Base-by-base conservation (phyloP, 192 early-diverging fungal genomes). In the Backusella mclennaniae region DNA sequence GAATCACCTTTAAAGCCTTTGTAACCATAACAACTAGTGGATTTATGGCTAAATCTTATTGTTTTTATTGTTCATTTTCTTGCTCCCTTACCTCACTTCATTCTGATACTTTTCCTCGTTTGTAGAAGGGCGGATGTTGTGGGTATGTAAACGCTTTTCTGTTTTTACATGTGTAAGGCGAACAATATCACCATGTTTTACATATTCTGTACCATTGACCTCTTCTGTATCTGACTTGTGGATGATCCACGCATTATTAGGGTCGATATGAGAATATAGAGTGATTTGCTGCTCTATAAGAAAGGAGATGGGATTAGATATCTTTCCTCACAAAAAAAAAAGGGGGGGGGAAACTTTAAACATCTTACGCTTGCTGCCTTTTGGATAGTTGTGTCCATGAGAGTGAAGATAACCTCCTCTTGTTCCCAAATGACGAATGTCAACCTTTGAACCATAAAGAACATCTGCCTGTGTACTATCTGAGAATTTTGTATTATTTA, bases 331-430 rank as follows among this genome's bases (percentile, higher is more conserved):
- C 19, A n/a, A 21, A 69, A 67, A 15, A 19, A 68, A 9, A 39
- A 6, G n/a, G n/a, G n/a, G 11, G 1, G 35, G 19, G 0, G n/a
- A 49, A 7, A 15, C 6, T n/a, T n/a, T 49, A 7, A 7, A 49
- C 5, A 49, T 76, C 82, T 74, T 83, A 89, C 88, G 95, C 83
- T 94, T 93, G 69, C 93, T 94, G 71, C 95, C 95, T 29, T 82
- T 84, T n/a, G 91, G 92, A 74, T 96, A 96, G 69, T 85, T 80
- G 35, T 86, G 84, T 49, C 78, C 76, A 80, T 96, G 95, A 15
- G 93, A 94, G 69, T 96, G 95, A 44, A 96, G 82, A 76, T 94
- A 96, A 15, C 95, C 95, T 8, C 95, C 95, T 21, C 87, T 83
- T 11, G 94, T 94, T 31, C 83, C 92, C 21, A 90, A 80, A 83